These are phyloP conservation scores for Paramecium bursaria DNA, from an alignment of 73 alveolate species.

Conservation along the genomic window DNA sequence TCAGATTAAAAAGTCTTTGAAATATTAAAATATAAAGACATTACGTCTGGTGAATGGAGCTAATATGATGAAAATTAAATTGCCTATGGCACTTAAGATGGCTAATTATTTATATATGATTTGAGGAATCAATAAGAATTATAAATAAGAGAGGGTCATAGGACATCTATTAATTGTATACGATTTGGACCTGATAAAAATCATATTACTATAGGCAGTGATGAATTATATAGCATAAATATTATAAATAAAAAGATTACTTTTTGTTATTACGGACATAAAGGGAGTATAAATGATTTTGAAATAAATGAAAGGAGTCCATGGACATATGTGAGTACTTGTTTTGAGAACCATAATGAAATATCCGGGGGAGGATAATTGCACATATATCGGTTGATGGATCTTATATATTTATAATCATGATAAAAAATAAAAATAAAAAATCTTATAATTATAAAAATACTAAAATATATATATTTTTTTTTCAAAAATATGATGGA, in stretches of 20 bases:
- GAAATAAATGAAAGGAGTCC: slow-evolving; percentile 64
- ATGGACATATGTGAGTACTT: slow-evolving; percentile 68
- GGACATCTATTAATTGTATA: slow-evolving; percentile 25
- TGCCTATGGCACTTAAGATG: slow-evolving; percentile 67
- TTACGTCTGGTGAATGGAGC: slow-evolving; percentile 64
- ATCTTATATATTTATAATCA: slow-evolving; percentile 54
- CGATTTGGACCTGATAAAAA: slow-evolving; percentile 62
- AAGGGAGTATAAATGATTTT: slow-evolving; percentile 67
- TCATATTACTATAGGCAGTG: slow-evolving; percentile 66
- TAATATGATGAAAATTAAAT: slow-evolving; percentile 64
- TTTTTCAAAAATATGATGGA: too few species aligned
- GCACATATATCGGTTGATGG: slow-evolving; percentile 61
- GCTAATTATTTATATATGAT: slow-evolving; percentile 48
- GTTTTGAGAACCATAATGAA: slow-evolving; percentile 54
- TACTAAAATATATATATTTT: too few species aligned
- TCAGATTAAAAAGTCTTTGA: neutral
- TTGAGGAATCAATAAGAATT: slow-evolving; percentile 51
- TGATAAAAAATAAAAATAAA: too few species aligned
- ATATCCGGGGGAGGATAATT: slow-evolving; percentile 65
- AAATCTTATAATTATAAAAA: too few species aligned
- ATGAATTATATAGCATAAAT: slow-evolving; percentile 57
- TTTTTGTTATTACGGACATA: slow-evolving; percentile 62
- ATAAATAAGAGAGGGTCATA: slow-evolving; percentile 10
- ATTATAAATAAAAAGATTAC: slow-evolving; percentile 50
- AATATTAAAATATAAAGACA: slow-evolving; percentile 33